Percentiles rank a stretch among this genome's conserved stretches.
These are phyloP conservation scores for Candida yuanshanica DNA, from an alignment of 805 yeast species.

Conservation along the genomic window DNA sequence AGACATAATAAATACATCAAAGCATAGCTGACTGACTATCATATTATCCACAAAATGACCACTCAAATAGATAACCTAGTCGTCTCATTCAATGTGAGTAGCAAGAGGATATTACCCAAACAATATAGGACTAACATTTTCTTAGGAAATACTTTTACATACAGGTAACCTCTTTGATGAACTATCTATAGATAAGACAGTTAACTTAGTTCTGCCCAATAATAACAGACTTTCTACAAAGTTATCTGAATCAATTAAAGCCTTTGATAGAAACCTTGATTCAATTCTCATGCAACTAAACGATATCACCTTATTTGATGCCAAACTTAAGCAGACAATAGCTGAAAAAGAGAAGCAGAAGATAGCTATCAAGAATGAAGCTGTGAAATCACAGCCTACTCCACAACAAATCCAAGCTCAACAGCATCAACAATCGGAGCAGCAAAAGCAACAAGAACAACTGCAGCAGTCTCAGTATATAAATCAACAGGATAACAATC, in stretches of 20 bases:
- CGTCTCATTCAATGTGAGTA: constrained; percentile 12
- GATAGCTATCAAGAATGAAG: neutral
- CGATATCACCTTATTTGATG: constrained; percentile 16
- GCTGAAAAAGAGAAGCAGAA: constrained; percentile 12
- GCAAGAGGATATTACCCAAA: too few species aligned
- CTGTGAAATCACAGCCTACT: constrained; percentile 2
- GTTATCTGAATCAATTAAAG: constrained; percentile 13
- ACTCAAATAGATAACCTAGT: constrained; percentile 14
- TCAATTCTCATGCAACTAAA: constrained; percentile 19
- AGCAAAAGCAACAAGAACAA: constrained; percentile 1
- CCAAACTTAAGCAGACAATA: constrained; percentile 13
- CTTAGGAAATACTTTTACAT: constrained; percentile 21
- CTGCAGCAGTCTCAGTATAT: constrained; percentile 5
- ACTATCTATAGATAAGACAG: constrained; percentile 16
- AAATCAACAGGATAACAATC: constrained; percentile 1
- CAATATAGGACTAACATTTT: neutral
- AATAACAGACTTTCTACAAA: constrained; percentile 6
- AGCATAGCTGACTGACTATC: too few species aligned
- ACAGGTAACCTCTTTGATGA: constrained; percentile 21
- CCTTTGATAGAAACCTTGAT: constrained; percentile 19
- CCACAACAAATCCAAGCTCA: constrained; percentile 5
- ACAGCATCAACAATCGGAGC: constrained; percentile 5
- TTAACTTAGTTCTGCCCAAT: constrained; percentile 20
- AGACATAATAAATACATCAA: too few species aligned
- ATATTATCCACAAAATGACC: constrained; percentile 7